phyloP scores from a whole-genome alignment of 2,329 filamentous ascomycete species.

The Aspergillus hortae region DNA sequence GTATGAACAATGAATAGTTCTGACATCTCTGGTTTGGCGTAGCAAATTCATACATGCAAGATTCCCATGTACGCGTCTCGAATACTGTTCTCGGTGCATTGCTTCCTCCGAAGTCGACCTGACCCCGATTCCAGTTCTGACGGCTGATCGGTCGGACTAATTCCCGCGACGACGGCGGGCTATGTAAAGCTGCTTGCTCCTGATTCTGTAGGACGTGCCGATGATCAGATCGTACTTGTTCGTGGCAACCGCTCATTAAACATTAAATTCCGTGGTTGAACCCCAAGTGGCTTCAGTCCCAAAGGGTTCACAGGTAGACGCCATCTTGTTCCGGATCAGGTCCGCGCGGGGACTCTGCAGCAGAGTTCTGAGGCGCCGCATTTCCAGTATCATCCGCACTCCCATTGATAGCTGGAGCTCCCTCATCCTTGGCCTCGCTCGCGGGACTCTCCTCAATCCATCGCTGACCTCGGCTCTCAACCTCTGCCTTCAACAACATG shows the following conservation, averaged over 20 bases:
- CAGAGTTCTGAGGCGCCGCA: constrained; percentile 1
- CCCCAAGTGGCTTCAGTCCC: neutral
- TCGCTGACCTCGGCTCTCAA: constrained; percentile 53
- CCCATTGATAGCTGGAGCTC: constrained; percentile 17
- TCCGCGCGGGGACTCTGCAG: constrained; percentile 5
- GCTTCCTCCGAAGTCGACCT: no score
- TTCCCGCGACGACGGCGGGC: no score
- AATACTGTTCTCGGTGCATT: no score
- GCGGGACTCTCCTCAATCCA: constrained; percentile 42
- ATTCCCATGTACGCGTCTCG: neutral
- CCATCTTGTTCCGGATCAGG: constrained; percentile 18
- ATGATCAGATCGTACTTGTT: no score
- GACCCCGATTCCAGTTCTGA: no score
- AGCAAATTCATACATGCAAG: neutral
- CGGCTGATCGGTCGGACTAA: no score
- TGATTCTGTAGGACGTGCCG: no score
- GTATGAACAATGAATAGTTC: constrained; percentile 6
- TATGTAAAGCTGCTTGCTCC: no score
- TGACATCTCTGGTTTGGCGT: neutral
- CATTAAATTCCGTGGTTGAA: neutral
- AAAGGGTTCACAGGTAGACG: constrained; percentile 26
- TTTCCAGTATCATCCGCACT: constrained; percentile 1
- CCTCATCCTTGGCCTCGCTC: neutral
- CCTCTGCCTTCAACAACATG: constrained; percentile 47
- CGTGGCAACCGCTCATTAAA: neutral